Conservation (phyloP, 139 green algal species). For the Microglena sp. region DNA sequence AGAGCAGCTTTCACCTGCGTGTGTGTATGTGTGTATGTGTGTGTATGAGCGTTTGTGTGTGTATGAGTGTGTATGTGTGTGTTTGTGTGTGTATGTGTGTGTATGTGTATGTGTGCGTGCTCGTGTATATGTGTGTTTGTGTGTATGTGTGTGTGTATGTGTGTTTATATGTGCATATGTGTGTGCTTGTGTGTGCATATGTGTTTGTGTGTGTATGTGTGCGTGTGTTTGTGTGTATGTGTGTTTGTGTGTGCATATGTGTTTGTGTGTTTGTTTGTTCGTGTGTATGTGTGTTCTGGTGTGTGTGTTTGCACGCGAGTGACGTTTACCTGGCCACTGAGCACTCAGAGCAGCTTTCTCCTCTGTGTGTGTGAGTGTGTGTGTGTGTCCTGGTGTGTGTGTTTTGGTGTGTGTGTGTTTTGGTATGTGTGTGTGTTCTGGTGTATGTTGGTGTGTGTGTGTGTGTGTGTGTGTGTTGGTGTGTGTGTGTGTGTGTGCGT, state of each 20-base stretch:
- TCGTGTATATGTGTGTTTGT: background rate
- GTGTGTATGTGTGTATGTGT: background rate
- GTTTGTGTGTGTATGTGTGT: background rate
- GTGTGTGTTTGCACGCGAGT: no score
- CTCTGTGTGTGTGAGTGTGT: background rate
- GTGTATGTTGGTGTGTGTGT: background rate
- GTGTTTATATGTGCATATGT: background rate
- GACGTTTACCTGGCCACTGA: slow-evolving; percentile 38
- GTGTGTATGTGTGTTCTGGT: no score
- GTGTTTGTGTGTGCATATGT: no score
- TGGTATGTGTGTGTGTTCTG: background rate
- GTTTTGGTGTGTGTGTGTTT: background rate
- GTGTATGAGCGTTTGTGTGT: background rate
- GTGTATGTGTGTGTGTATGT: background rate
- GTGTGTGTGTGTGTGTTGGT: background rate
- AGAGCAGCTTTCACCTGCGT: slow-evolving; percentile 40
- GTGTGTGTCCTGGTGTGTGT: background rate
- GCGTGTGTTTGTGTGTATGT: no score
- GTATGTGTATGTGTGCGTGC: background rate
- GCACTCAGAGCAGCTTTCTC: slow-evolving; percentile 44
- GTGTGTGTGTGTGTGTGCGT: slow-evolving; percentile 2
- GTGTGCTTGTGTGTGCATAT: no score
- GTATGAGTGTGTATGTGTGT: slow-evolving; percentile 3
- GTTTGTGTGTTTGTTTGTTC: no score
- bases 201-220: no score